Conservation (phyloP, 225 moss, liverwort and hornwort species). For the Rhytidiadelphus loreus region DNA sequence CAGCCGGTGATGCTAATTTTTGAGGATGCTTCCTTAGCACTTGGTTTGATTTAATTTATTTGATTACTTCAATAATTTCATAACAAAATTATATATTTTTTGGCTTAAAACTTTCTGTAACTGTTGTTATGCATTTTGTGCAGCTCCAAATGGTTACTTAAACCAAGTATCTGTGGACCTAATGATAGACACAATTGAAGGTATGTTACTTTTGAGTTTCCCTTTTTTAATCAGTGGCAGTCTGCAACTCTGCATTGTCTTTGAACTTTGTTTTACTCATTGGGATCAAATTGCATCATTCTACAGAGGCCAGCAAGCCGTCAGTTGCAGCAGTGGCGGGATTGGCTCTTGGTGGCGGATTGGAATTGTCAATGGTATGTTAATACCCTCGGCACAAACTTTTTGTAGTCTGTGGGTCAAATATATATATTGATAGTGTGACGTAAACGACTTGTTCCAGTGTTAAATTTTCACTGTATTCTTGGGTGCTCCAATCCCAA, state of each 20-base stretch:
- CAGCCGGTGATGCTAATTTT: neutral
- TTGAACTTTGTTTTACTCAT: neutral
- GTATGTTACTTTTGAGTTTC: conserved; percentile 10
- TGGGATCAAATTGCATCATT: neutral
- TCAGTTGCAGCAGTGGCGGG: conserved; percentile 96
- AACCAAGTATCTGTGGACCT: conserved; percentile 63
- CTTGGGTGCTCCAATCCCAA: neutral
- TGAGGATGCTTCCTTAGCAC: neutral
- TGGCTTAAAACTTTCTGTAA: neutral
- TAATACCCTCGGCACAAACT: neutral
- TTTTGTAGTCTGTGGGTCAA: neutral
- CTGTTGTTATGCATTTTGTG: conserved; percentile 1
- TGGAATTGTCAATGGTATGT: conserved; percentile 93
- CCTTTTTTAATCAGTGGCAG: neutral
- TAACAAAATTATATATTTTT: too few relatives aligned
- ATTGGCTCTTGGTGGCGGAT: conserved; percentile 95
- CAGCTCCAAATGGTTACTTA: conserved; percentile 35
- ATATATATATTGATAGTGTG: neutral
- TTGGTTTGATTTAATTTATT: neutral
- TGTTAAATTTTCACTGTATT: neutral
- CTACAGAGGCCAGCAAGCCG: conserved; percentile 76
- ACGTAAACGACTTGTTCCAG: neutral
- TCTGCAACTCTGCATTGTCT: neutral
- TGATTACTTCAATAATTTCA: neutral
- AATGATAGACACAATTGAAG: conserved; percentile 87